These are phyloP conservation scores for Fusarium luffae DNA, from an alignment of 2,329 filamentous ascomycete genomes.

Conservation along the genomic window DNA sequence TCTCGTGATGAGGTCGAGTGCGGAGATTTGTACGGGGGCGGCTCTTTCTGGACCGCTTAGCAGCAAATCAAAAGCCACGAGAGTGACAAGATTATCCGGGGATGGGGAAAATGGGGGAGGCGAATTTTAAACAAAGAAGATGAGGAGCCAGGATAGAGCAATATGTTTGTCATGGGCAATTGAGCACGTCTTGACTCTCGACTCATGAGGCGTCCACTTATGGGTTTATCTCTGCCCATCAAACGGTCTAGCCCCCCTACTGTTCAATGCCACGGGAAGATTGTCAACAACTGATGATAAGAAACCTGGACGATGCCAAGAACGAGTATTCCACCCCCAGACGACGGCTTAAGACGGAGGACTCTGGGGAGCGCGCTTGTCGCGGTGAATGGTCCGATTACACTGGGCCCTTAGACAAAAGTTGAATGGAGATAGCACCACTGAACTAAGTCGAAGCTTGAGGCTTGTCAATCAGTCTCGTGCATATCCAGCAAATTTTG, in stretches of 20 bases:
- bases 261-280: not conserved
- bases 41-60: slow-evolving; percentile 12
- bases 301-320: slow-evolving; percentile 27
- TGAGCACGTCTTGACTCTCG: slow-evolving; percentile 22
- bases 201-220: slow-evolving; percentile 23
- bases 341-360: slow-evolving; percentile 33
- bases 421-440: slow-evolving; percentile 27
- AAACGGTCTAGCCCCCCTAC: slow-evolving; percentile 33
- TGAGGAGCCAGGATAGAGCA: slow-evolving; percentile 10
- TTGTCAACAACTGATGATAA: slow-evolving; percentile 37
- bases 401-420: slow-evolving; percentile 30
- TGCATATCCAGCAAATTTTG: slow-evolving; percentile 16
- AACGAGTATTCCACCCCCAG: slow-evolving; percentile 16
- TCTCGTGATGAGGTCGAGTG: slow-evolving; percentile 37
- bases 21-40: slow-evolving; percentile 31
- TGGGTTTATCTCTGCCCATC: slow-evolving; percentile 24
- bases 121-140: slow-evolving; percentile 24
- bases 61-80: slow-evolving; percentile 29
- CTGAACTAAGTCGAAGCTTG: slow-evolving; percentile 10
- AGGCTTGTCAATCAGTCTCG: slow-evolving; percentile 25
- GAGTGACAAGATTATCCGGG: slow-evolving; percentile 36
- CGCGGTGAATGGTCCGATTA: slow-evolving; percentile 42
- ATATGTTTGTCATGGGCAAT: slow-evolving; percentile 17
- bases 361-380: slow-evolving; percentile 46
- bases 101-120: slow-evolving; percentile 38